Percentiles rank a stretch among this genome's conserved stretches.
Conservation (phyloP, 169 alveolate species). For the Eimeria maxima region DNA sequence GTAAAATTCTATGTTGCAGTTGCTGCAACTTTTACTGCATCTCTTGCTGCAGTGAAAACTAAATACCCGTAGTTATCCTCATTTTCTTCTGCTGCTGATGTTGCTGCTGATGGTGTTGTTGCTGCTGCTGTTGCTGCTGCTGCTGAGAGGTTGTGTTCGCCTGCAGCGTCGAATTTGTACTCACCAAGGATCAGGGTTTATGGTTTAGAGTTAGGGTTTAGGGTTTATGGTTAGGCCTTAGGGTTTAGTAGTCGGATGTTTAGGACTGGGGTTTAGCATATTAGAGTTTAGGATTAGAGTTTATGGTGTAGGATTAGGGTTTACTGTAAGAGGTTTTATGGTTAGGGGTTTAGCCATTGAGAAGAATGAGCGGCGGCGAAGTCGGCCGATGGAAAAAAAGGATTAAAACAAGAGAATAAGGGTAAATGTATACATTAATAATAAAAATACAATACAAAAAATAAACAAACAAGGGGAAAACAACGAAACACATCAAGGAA, state of each 20-base stretch:
- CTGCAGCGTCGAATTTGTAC: neutral
- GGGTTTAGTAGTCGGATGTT: too few species aligned
- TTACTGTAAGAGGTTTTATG: neutral
- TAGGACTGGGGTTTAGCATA: too few species aligned
- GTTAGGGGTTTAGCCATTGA: neutral
- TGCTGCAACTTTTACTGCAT: neutral
- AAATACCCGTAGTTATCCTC: neutral
- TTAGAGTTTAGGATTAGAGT: neutral
- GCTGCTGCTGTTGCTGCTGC: constrained; percentile 7
- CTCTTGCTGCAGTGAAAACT: neutral
- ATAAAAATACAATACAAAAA: too few species aligned
- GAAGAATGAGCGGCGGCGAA: neutral
- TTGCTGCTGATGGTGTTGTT: neutral
- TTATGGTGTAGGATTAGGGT: neutral
- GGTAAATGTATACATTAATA: neutral
- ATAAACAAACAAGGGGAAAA: too few species aligned
- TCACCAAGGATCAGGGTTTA: neutral
- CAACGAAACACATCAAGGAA: too few species aligned
- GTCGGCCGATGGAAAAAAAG: neutral
- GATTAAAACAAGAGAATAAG: too few species aligned
- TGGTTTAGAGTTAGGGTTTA: neutral
- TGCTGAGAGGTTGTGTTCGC: neutral
- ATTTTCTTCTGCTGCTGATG: neutral
- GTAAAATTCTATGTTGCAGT: neutral
- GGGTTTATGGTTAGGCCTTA: neutral